Evolutionary conservation across 495 filamentous ascomycete species (phyloP), one percentile per base, ranked within the genome.

Genomic region (Xylaria telfairii): DNA sequence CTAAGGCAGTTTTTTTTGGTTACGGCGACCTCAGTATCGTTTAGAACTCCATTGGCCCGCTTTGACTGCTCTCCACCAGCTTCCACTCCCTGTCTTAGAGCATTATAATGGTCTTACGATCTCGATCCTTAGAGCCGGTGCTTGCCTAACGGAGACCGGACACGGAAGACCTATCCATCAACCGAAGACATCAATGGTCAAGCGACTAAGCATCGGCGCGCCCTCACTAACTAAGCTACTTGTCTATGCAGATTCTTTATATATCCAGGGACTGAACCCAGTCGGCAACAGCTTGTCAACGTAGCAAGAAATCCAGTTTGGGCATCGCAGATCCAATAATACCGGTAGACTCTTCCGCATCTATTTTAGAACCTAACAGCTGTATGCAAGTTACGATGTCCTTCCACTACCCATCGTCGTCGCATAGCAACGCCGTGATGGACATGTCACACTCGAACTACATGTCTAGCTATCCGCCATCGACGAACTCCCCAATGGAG

Each of bases 381-480:
- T 57, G 51, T 24, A 46, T 46, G 12, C 56, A 60, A 51, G 24
- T 28, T 54, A 63, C 67, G 60, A 87, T 86, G 86, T 79, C 85
- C 71, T 87, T 86, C 75, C 84, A 84, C 76, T 88, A 86, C 75
- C 80, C 84, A 59, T 77, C 83, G 61, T 77, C 83, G 54, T 76
- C 82, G 74, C 81, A 78, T 62, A 82, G 80, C 78, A 79, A 76
- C 77, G 71, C 82, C 69, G 82, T 81, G 56, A 82, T 85, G 78
- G 82, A 81, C 71, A 75, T 79, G 72, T 76, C 82, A 68, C 77
- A 81, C 64, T 72, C 77, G 70, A 76, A 80, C 75, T 81, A 83
- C 77, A 71, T 80, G 77, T 72, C 75, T 71, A 74, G 76, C 68
- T 83, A 82, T 78, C 68, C 78, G 71, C 70, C 82, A 68, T 79